Conservation (phyloP, 2,329 filamentous ascomycete species). For the Aphanocladium album region DNA sequence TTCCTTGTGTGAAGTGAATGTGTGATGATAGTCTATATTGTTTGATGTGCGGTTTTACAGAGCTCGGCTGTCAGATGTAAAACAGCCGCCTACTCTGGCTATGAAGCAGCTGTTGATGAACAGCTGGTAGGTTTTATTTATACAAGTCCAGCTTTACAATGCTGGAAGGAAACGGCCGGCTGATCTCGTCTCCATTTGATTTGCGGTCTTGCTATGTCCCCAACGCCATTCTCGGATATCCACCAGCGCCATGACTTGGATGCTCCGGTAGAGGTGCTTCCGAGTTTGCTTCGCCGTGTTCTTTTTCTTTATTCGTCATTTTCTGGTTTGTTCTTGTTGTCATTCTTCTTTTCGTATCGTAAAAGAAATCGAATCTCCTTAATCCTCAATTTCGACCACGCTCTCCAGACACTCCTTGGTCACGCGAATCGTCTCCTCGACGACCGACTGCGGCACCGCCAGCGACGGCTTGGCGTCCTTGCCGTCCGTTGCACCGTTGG, state of each 20-base stretch:
- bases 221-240: too few relatives aligned
- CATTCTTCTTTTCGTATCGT: too few relatives aligned
- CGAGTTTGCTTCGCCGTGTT: too few relatives aligned
- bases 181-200: too few relatives aligned
- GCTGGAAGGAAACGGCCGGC: not conserved
- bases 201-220: too few relatives aligned
- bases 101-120: not conserved
- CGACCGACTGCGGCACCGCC: constrained; percentile 53
- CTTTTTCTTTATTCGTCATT: too few relatives aligned
- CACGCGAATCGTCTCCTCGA: constrained; percentile 57
- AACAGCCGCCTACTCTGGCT: not conserved
- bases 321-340: not conserved
- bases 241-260: too few relatives aligned
- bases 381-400: constrained; percentile 36
- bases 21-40: not conserved
- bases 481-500: constrained; percentile 19
- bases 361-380: not conserved
- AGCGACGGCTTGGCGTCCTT: constrained; percentile 33
- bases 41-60: not conserved
- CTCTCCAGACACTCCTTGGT: constrained; percentile 54
- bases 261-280: too few relatives aligned
- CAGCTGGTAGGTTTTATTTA: not conserved
- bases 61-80: not conserved
- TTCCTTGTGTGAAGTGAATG: not conserved
- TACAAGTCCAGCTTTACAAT: constrained; percentile 4